Evolutionary conservation across 176 grass and related monocot genomes (phyloP), one percentile per base, ranked within the genome.

Genomic region (Paspalum vaginatum): DNA sequence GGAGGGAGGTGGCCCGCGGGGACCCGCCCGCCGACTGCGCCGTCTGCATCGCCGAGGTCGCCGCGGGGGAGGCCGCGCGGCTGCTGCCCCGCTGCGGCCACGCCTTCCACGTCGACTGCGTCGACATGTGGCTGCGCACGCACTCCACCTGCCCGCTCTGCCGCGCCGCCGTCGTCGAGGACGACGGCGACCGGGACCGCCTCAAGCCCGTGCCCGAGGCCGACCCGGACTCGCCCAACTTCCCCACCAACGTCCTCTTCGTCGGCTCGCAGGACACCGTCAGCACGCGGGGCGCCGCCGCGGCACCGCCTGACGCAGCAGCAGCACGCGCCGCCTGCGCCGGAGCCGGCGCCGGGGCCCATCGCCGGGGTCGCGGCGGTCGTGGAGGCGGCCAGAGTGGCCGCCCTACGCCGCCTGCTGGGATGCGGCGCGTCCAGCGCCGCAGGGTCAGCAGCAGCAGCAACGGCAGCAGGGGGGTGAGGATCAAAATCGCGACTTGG

Each of bases 141-240:
- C 93, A 95, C 74, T 95, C 87, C 57, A 95, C 85, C 71, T 92
- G 87, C 78, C 93, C 89, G 8, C 72, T 90, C 24, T 95, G 87
- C 87, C 89, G 87, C 4, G 76, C 81, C 82, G 56, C 87, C 0
- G 93, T 95, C 25, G 58, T 66, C 20, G 87, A 85, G 49, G 83
- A 80, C 22, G 57, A 79, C 1, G n/a, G 15, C 15, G 46, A 2
- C n/a, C 26, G 0, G 37, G 46, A 20, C 40, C 17, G 27, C 2
- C 32, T 32, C 38, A 24, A 24, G 51, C 20, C 70, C 1, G n/a
- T 24, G 11, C 47, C 81, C 6, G 86, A 88, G 67, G 82, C 44
- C 1, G 78, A 86, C 61, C 71, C 78, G 20, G 86, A 85, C 40
- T 76, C 80, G 42, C 89, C 92, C 1, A 85, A 72, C 80, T 94